These are phyloP conservation scores for Phytophthora tubulina DNA, from an alignment of 352 stramenopile species.

Conservation along the genomic window DNA sequence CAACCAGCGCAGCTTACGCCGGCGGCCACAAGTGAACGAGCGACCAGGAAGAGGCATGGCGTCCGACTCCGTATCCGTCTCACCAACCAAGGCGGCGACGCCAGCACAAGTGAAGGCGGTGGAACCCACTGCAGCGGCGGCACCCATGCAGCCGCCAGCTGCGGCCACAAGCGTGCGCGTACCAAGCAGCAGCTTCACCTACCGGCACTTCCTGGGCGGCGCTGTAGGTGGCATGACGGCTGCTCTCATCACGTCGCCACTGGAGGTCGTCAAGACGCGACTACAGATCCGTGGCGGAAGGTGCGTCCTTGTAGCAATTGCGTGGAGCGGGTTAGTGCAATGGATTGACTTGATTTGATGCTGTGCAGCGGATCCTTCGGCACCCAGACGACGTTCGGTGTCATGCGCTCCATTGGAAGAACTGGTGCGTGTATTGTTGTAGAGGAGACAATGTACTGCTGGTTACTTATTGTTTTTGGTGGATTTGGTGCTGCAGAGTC, in stretches of 20 bases:
- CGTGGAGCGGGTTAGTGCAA: neutral
- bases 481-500: slow-evolving; percentile 59
- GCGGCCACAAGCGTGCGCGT: slow-evolving; percentile 48
- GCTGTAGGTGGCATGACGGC: slow-evolving; percentile 84
- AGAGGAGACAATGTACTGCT: neutral
- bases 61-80: neutral
- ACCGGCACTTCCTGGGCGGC: slow-evolving; percentile 80
- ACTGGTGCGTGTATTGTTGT: slow-evolving; percentile 46
- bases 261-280: slow-evolving; percentile 89
- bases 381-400: slow-evolving; percentile 77
- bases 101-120: neutral
- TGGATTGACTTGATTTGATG: slow-evolving; percentile 18
- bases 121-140: neutral
- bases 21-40: slow-evolving; percentile 28
- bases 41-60: slow-evolving; percentile 25
- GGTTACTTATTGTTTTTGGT: slow-evolving; percentile 2
- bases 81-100: neutral
- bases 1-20: slow-evolving; percentile 18
- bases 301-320: slow-evolving; percentile 33
- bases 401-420: slow-evolving; percentile 84
- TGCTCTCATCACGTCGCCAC: slow-evolving; percentile 82
- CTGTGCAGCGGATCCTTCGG: slow-evolving; percentile 53
- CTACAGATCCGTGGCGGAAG: slow-evolving; percentile 79
- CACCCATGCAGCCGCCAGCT: slow-evolving; percentile 22
- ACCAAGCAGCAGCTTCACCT: slow-evolving; percentile 44